Base-by-base conservation (phyloP, 164 flowering plant genomes). In the Vitis cinerea region DNA sequence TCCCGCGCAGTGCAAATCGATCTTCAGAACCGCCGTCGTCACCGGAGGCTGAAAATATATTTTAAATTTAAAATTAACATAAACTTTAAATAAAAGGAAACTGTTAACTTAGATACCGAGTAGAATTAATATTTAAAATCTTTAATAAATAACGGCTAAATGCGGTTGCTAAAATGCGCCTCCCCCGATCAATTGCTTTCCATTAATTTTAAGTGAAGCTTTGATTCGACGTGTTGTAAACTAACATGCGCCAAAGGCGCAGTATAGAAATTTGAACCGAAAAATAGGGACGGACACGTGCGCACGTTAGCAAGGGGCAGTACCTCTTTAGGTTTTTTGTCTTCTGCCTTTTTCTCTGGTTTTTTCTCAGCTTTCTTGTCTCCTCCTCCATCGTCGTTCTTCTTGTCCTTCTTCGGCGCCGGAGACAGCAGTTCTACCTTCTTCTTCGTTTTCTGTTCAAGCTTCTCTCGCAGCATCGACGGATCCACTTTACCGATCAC, bases 401-500 rank as follows among this genome's bases (percentile, higher is more conserved):
- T 69, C 23, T 64, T 59, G n/a, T 67, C 77, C 54, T 79, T 74
- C 61, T 74, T 75, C 55, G 80, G 79, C 64, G 70, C 79, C 2
- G 85, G 82, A 12, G 86, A 84, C 60, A 84, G 56, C 13, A 82
- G 77, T 67, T 78, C 83, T 27, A 80, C 77, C 62, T 73, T 65
- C 78, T 81, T 78, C 68, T 77, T 81, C 51, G 68, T 51, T 69
- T 80, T 79, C 72, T 77, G 74, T 4, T 61, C 61, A 10, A 80
- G 80, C 54, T 62, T 63, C 52, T 82, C 80, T 23, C 68, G 58
- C 19, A 83, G 67, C 68, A 71, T 59, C 8, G 62, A 8, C 31
- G 88, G 86, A 55, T 84, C 88, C 31, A 82, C 77, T 0, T 63
- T 61, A 3, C 86, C 88, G 31, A 61, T 51, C 49, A 84, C 82